A percentile compares a stretch with the other conserved stretches of the same genome.
Conservation (phyloP, 768 basidiomycete species). For the Serpula lacrymans region DNA sequence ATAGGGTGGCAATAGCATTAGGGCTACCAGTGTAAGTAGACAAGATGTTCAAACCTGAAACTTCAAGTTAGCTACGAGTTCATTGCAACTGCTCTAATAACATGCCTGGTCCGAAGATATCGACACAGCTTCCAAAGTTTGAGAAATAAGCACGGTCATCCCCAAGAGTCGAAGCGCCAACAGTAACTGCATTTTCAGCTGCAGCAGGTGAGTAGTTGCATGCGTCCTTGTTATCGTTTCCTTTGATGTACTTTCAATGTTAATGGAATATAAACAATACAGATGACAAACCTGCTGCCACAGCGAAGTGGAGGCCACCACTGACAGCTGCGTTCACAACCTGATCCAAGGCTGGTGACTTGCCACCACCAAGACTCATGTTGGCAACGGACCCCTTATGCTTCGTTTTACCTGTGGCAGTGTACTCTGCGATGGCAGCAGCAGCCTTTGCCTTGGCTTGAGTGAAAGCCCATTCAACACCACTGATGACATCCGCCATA, state of each 20-base stretch:
- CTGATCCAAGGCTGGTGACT: constrained; percentile 78
- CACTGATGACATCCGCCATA: constrained; percentile 91
- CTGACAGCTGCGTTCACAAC: constrained; percentile 85
- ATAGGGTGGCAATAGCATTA: constrained; percentile 68
- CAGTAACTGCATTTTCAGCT: constrained; percentile 87
- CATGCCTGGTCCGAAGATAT: constrained; percentile 84
- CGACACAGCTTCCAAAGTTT: constrained; percentile 88
- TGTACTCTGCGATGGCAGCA: constrained; percentile 63
- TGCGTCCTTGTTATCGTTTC: constrained; percentile 83
- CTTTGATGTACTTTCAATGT: constrained; percentile 31
- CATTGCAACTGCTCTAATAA: constrained; percentile 1
- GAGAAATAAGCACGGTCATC: constrained; percentile 91
- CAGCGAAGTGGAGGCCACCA: constrained; percentile 89
- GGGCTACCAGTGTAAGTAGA: constrained; percentile 77
- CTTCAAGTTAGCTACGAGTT: constrained; percentile 2
- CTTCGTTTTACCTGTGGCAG: constrained; percentile 68
- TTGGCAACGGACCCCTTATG: constrained; percentile 96
- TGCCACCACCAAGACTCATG: constrained; percentile 97
- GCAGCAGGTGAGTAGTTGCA: constrained; percentile 93
- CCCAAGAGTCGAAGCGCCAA: constrained; percentile 82
- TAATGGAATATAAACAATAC: background rate
- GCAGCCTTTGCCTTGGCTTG: constrained; percentile 50
- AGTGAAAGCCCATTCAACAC: constrained; percentile 76
- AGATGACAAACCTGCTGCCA: constrained; percentile 78
- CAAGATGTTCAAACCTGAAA: constrained; percentile 73